Percentiles rank a stretch among this genome's conserved stretches.
Evolutionary conservation across 2,329 filamentous ascomycete species (phyloP).

Genomic region (Cercospora sp.): DNA sequence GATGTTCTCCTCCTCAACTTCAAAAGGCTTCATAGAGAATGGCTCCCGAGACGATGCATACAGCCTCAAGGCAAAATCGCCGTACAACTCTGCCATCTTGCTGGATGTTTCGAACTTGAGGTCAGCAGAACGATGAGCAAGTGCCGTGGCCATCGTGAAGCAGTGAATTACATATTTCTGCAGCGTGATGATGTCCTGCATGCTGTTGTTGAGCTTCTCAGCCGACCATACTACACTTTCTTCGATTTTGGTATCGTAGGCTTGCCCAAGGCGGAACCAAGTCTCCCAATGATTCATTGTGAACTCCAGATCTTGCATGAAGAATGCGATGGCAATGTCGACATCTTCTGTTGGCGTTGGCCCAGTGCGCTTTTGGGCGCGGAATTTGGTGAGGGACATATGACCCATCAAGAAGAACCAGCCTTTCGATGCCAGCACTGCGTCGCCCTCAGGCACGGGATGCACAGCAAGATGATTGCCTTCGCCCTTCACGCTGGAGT

Average conservation of each 20-base stretch:
- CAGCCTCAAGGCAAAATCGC: constrained; percentile 67
- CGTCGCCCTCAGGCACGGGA: constrained; percentile 64
- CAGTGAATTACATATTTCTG: constrained; percentile 83
- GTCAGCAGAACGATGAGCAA: constrained; percentile 59
- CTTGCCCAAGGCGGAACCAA: constrained; percentile 85
- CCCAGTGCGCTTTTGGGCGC: constrained; percentile 69
- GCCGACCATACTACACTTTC: constrained; percentile 86
- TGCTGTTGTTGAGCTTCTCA: constrained; percentile 85
- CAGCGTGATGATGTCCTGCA: constrained; percentile 69
- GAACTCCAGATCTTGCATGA: constrained; percentile 80
- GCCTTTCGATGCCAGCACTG: constrained; percentile 70
- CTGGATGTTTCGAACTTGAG: constrained; percentile 54
- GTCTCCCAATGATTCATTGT: constrained; percentile 82
- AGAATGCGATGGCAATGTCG: constrained; percentile 75
- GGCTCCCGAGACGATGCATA: constrained; percentile 69
- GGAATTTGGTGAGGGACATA: constrained; percentile 83
- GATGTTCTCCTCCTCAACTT: constrained; percentile 60
- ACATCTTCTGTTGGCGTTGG: constrained; percentile 81
- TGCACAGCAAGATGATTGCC: constrained; percentile 69
- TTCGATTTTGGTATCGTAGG: constrained; percentile 83
- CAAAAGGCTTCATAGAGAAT: constrained; percentile 67
- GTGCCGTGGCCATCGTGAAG: constrained; percentile 66
- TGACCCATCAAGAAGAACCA: constrained; percentile 93
- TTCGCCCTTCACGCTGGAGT: constrained; percentile 75
- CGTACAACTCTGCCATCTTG: constrained; percentile 65